A percentile compares a stretch with the other conserved stretches of the same genome.
phyloP scores from a whole-genome alignment of 116 monocot genomes.

The Trichopus zeylanicus region DNA sequence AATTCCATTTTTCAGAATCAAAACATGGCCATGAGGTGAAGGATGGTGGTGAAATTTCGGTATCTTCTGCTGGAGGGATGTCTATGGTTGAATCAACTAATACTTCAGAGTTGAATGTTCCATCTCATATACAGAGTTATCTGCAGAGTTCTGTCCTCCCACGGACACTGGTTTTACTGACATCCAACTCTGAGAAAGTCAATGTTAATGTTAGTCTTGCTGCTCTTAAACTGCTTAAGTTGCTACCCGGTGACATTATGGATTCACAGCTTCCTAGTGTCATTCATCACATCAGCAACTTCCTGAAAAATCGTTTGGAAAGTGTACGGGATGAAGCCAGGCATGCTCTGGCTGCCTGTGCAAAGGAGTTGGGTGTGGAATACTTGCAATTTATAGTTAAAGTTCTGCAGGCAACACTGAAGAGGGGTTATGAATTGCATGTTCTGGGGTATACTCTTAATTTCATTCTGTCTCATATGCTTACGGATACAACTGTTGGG shows the following conservation, averaged over 20 bases:
- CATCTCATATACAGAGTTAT: slow-evolving; percentile 26
- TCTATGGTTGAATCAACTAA: not conserved
- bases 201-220: slow-evolving; percentile 69
- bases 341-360: slow-evolving; percentile 63
- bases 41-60: slow-evolving; percentile 6
- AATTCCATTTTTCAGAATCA: slow-evolving; percentile 52
- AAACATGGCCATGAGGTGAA: slow-evolving; percentile 1
- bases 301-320: slow-evolving; percentile 69
- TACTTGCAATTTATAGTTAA: slow-evolving; percentile 62
- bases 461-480: slow-evolving; percentile 58
- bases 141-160: slow-evolving; percentile 55
- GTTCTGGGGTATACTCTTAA: slow-evolving; percentile 90
- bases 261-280: slow-evolving; percentile 76
- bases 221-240: slow-evolving; percentile 76
- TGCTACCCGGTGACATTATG: slow-evolving; percentile 50
- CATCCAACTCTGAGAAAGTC: slow-evolving; percentile 61
- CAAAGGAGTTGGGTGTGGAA: slow-evolving; percentile 64
- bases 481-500: slow-evolving; percentile 24
- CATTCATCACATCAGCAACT: slow-evolving; percentile 63
- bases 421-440: slow-evolving; percentile 87
- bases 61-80: slow-evolving; percentile 6
- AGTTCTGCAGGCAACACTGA: slow-evolving; percentile 59
- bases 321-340: slow-evolving; percentile 90
- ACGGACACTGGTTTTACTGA: slow-evolving; percentile 49
- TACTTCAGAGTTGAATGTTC: slow-evolving; percentile 3